Evolutionary conservation across 2,329 filamentous ascomycete genomes (phyloP).

Genomic region (Elsinoe arachidis): DNA sequence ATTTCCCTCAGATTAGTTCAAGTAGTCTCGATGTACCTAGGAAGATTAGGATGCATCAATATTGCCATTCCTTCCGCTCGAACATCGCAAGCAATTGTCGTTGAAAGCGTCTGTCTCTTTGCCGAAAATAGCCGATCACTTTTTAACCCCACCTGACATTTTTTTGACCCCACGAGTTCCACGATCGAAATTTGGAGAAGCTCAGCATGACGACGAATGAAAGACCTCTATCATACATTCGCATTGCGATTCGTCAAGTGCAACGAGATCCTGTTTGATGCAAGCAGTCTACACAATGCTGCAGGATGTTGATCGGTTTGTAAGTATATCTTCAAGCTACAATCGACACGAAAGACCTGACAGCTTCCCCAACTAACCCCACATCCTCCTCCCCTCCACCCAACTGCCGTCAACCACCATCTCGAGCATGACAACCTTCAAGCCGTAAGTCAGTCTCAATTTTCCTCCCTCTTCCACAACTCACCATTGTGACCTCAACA

Average conservation of each 20-base stretch:
- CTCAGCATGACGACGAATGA: background rate
- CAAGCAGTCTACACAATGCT: no score
- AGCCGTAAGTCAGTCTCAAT: background rate
- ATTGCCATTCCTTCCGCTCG: no score
- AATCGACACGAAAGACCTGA: background rate
- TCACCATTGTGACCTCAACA: background rate
- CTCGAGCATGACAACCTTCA: no score
- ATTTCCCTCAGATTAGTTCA: no score
- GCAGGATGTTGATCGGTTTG: no score
- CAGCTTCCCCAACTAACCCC: slow-evolving; percentile 8
- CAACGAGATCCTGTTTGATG: no score
- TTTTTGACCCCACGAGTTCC: slow-evolving; percentile 10
- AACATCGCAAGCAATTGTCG: no score
- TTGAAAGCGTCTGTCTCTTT: background rate
- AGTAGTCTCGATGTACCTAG: no score
- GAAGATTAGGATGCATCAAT: no score
- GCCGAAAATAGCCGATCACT: background rate
- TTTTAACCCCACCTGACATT: background rate
- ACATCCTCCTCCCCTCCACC: background rate
- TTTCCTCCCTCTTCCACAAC: background rate
- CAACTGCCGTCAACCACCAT: slow-evolving; percentile 5
- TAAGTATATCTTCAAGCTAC: background rate
- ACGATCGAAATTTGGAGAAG: background rate
- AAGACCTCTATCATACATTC: background rate
- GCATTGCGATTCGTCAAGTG: no score